Conservation (phyloP, 2,329 filamentous ascomycete species). For the Colletotrichum kahawae region DNA sequence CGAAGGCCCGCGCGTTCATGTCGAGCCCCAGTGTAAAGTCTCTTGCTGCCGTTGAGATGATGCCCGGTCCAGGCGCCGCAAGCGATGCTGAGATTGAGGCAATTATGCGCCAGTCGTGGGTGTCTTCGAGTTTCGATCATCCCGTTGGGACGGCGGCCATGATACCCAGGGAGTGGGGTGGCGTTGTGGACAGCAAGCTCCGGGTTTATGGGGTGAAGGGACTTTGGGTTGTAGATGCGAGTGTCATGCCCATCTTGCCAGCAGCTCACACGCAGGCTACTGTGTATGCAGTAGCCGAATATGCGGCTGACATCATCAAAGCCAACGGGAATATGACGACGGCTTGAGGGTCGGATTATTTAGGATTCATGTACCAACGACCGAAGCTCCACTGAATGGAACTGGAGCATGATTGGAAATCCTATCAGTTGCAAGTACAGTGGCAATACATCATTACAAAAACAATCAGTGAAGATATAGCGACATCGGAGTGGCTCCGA, state of each 20-base stretch:
- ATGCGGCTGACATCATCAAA: constrained; percentile 34
- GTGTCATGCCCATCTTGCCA: constrained; percentile 37
- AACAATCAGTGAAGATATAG: neutral
- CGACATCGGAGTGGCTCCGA: neutral
- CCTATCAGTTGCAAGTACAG: neutral
- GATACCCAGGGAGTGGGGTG: constrained; percentile 35
- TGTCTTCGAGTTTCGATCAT: constrained; percentile 26
- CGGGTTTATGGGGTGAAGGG: constrained; percentile 37
- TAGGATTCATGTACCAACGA: neutral
- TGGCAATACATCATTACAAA: neutral
- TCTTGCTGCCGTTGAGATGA: constrained; percentile 19
- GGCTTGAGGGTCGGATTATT: neutral
- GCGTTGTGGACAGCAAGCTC: constrained; percentile 37
- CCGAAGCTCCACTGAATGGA: neutral
- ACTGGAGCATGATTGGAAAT: neutral
- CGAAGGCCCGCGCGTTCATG: constrained; percentile 26
- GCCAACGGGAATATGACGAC: neutral
- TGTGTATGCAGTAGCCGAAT: constrained; percentile 34
- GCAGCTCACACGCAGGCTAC: constrained; percentile 35
- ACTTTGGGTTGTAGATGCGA: constrained; percentile 40
- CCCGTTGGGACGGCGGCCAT: constrained; percentile 35
- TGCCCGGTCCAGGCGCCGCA: constrained; percentile 26
- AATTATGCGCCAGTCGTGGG: constrained; percentile 21
- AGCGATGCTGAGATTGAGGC: constrained; percentile 26
- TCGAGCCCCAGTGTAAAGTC: constrained; percentile 15